phyloP scores from a whole-genome alignment of 2,329 filamentous ascomycete genomes.

The Nemania diffusa region DNA sequence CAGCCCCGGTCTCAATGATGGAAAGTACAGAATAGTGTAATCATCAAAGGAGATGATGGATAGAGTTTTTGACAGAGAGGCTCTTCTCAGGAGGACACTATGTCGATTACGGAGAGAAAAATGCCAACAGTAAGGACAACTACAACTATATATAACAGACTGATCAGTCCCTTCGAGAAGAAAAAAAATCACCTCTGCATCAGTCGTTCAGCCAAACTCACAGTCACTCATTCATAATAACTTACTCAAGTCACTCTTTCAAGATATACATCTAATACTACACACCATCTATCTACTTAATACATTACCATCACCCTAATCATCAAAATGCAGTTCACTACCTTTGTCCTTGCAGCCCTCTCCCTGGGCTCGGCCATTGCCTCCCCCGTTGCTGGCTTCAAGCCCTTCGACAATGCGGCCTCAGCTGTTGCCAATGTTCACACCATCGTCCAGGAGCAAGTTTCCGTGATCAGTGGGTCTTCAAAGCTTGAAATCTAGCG shows the following conservation, averaged over 20 bases:
- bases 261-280: neutral
- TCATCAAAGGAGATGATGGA: slow-evolving; percentile 16
- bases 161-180: slow-evolving; percentile 2
- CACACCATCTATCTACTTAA: neutral
- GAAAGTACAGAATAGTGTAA: too few species aligned
- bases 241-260: slow-evolving; percentile 38
- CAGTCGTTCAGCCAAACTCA: slow-evolving; percentile 14
- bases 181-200: neutral
- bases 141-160: slow-evolving; percentile 30
- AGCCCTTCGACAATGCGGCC: slow-evolving; percentile 34
- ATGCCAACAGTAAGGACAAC: neutral
- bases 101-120: neutral
- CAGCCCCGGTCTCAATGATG: slow-evolving; percentile 34
- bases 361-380: slow-evolving; percentile 49
- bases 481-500: neutral
- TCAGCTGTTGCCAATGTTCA: slow-evolving; percentile 37
- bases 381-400: slow-evolving; percentile 37
- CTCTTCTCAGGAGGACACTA: neutral
- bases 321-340: slow-evolving; percentile 50
- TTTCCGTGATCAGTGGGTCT: slow-evolving; percentile 37
- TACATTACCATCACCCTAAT: slow-evolving; percentile 14
- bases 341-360: slow-evolving; percentile 47
- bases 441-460: slow-evolving; percentile 38
- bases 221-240: slow-evolving; percentile 31
- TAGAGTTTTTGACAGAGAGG: neutral